Base-by-base conservation (phyloP, 2,329 filamentous ascomycete species). In the Geosmithia putterillii region DNA sequence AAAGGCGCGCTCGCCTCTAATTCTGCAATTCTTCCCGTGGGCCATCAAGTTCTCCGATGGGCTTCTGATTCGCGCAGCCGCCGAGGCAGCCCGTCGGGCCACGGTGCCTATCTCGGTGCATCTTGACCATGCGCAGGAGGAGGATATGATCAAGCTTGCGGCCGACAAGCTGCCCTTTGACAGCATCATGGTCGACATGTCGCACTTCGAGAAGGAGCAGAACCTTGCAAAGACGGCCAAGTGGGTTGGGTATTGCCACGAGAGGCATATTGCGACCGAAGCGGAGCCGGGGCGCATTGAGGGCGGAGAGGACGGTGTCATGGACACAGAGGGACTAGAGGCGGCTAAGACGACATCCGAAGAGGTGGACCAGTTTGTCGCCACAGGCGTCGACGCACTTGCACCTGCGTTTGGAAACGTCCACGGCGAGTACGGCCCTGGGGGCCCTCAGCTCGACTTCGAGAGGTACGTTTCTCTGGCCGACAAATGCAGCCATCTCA, bases 151-250 rank as follows among this genome's bases (percentile, higher is more conserved):
- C 47, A 68, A 69, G 6, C 62, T 61, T 0, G 77, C 76, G 0
- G 75, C 75, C 0, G 66, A 72, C 46, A 62, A 66, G 2, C 63
- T 76, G 34, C 68, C 67, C 0, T 85, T 86, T 49, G 82, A 86
- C 56, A 73, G 68, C 43, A 84, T 86, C 56, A 86, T 86, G 81
- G 76, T 86, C 0, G 83, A 86, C 59, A 86, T 86, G 81, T 76
- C 70, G 45, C 81, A 86, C 55, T 77, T 82, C 54, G 79, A 83
- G 51, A 79, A 78, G 51, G 78, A 72, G 43, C 80, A 85, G 61
- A 86, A 86, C 54, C 64, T 87, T 32, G 64, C 67, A 1, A 67
- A 71, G 55, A 84, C 79, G n/a, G 68, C 66, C 45, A 74, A 80
- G 45, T 60, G 83, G 43, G 76, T 79, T 3, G 60, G 59, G 20